Percentiles rank a stretch among this genome's conserved stretches.
Conservation (phyloP, 495 filamentous ascomycete species). For the Aspergillus incahuasiensis region DNA sequence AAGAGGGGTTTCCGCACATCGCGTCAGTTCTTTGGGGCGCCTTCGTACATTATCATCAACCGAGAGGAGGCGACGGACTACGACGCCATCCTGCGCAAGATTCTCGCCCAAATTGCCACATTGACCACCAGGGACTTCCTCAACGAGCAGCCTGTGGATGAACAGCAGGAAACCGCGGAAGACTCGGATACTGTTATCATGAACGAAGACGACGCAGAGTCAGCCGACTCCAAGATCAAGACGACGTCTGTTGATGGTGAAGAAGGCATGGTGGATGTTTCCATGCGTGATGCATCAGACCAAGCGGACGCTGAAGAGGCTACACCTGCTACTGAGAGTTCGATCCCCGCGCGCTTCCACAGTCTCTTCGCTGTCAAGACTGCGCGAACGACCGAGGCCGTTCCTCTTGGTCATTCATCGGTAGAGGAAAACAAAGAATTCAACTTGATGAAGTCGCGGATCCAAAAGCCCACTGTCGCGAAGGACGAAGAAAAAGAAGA, state of each 20-base stretch:
- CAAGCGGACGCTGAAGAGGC: conserved; percentile 25
- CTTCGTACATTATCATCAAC: conserved; percentile 56
- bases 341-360: conserved; percentile 53
- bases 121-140: conserved; percentile 62
- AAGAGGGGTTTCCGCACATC: conserved; percentile 40
- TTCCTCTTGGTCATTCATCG: conserved; percentile 62
- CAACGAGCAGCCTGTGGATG: conserved; percentile 37
- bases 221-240: conserved; percentile 63
- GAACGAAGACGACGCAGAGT: conserved; percentile 68
- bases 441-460: conserved; percentile 53
- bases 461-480: conserved; percentile 8
- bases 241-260: conserved; percentile 79
- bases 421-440: conserved; percentile 53
- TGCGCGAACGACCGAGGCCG: conserved; percentile 45
- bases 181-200: conserved; percentile 71
- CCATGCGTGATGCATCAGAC: conserved; percentile 62
- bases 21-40: conserved; percentile 46
- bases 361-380: conserved; percentile 68
- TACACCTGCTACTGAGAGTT: conserved; percentile 25
- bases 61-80: conserved; percentile 58
- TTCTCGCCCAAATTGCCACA: conserved; percentile 50
- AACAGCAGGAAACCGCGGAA: conserved; percentile 38
- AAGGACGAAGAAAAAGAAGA: conserved; percentile 14
- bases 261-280: conserved; percentile 86
- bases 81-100: conserved; percentile 57